Percentiles rank a stretch among this genome's conserved stretches.
phyloP scores from a whole-genome alignment of 345 rosid genomes.

The Isatis tinctoria region DNA sequence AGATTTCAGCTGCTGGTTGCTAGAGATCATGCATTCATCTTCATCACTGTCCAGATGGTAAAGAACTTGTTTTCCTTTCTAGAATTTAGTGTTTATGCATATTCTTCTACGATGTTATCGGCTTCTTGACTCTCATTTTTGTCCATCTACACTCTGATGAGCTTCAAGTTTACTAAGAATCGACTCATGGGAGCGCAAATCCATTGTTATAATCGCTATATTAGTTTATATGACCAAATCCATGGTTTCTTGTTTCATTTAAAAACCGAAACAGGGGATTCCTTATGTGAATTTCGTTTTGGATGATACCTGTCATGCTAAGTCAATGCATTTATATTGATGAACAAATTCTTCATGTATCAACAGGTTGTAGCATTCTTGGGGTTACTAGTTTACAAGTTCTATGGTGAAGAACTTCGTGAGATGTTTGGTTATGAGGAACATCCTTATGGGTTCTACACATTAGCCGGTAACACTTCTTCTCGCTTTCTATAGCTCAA shows the following conservation, averaged over 20 bases:
- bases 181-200: neutral
- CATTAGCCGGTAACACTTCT: conserved; percentile 73
- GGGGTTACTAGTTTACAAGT: conserved; percentile 92
- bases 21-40: conserved; percentile 89
- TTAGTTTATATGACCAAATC: neutral
- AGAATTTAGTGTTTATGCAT: neutral
- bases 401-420: conserved; percentile 89
- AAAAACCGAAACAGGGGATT: neutral
- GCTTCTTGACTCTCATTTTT: neutral
- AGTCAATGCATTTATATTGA: neutral
- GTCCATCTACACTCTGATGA: neutral
- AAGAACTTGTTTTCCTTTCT: neutral
- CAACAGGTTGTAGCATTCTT: conserved; percentile 85
- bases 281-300: neutral
- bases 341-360: conserved; percentile 4
- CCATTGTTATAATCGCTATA: neutral
- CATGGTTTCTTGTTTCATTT: neutral
- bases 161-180: neutral
- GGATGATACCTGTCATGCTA: neutral
- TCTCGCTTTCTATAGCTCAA: neutral
- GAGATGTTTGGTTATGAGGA: conserved; percentile 99
- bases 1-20: conserved; percentile 98
- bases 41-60: conserved; percentile 96
- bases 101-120: neutral
- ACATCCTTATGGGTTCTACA: conserved; percentile 96